phyloP scores from a whole-genome alignment of 306 rosid species.

The Acmispon strigosus region DNA sequence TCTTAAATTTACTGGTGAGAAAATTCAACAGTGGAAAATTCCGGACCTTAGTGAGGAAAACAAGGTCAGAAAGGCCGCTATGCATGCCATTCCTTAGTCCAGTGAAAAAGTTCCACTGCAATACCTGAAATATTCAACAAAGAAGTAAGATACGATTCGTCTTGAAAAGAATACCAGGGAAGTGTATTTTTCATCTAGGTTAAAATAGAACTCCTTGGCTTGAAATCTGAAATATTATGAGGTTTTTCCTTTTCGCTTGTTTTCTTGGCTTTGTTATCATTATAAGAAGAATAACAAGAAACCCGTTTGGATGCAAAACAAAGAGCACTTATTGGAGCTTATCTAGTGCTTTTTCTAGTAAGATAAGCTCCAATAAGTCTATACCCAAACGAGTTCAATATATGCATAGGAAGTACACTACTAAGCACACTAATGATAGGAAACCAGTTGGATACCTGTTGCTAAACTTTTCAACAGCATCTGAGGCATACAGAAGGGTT shows the following conservation, averaged over 20 bases:
- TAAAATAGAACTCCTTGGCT: too few relatives aligned
- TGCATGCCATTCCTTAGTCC: slow-evolving; percentile 37
- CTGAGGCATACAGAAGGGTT: slow-evolving; percentile 87
- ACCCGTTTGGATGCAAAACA: too few relatives aligned
- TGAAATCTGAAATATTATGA: too few relatives aligned
- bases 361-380: neutral
- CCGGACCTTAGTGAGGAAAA: slow-evolving; percentile 1
- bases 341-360: too few relatives aligned
- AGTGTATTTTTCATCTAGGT: too few relatives aligned
- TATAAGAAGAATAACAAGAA: too few relatives aligned
- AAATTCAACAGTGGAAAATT: slow-evolving; percentile 16
- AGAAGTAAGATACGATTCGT: neutral
- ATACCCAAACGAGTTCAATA: neutral
- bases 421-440: neutral
- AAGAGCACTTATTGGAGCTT: too few relatives aligned
- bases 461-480: slow-evolving; percentile 95
- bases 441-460: slow-evolving; percentile 46
- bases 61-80: slow-evolving; percentile 6
- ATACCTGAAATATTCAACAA: slow-evolving; percentile 50
- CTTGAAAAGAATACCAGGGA: too few relatives aligned
- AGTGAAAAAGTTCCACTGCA: slow-evolving; percentile 84
- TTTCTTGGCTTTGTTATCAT: too few relatives aligned
- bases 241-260: too few relatives aligned
- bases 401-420: slow-evolving; percentile 2
- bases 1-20: slow-evolving; percentile 7